Base-by-base conservation (phyloP, 257 asterid genomes). In the Fraxinus cuspidata region DNA sequence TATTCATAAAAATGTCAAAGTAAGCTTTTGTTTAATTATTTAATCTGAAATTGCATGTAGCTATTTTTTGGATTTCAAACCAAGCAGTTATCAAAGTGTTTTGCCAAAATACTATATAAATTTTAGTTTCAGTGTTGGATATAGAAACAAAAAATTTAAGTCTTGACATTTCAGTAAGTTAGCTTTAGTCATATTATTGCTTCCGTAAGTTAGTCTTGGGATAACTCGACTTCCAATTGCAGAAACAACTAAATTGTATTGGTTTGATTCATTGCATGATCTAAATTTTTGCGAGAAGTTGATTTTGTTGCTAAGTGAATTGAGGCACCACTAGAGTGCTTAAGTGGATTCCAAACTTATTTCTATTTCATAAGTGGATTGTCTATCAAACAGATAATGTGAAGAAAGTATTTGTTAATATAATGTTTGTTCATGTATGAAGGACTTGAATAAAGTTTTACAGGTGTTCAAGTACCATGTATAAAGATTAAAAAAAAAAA, bases 401-500 rank as follows among this genome's bases (percentile, higher is more conserved):
- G 29, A 58, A 58, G 66, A 58, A 58, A 58, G 29, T 58, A 58
- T 7, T 58, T n/a, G 29, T 19, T 56, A 56, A 56, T 19, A n/a
- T 58, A 58, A 47, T 47, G 56, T 15, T 47, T 38, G 29, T 38
- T 28, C 40, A 25, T 67, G 25, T 65, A 25, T 53, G 70, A 53
- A 77, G 67, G 74, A 73, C 51, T 58, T 72, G 67, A 53, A n/a
- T 27, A 15, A 69, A 73, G 49, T 7, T 49, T 32, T 25, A 10
- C 31, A 27, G 13, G 5, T 80, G 27, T 75, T 77, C 64, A 81
- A 72, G 74, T 29, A 76, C 73, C 44, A 3, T 12, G 40, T 12
- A 66, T 75, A 7, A 66, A 27, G 29, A 79, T 71, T 28, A 68
- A 68, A 28, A 53, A 25, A 47, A 37, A 60, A 73, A 35, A 56